Conservation (phyloP, 202 grass and related monocot species). For the Carex sylvatica region DNA sequence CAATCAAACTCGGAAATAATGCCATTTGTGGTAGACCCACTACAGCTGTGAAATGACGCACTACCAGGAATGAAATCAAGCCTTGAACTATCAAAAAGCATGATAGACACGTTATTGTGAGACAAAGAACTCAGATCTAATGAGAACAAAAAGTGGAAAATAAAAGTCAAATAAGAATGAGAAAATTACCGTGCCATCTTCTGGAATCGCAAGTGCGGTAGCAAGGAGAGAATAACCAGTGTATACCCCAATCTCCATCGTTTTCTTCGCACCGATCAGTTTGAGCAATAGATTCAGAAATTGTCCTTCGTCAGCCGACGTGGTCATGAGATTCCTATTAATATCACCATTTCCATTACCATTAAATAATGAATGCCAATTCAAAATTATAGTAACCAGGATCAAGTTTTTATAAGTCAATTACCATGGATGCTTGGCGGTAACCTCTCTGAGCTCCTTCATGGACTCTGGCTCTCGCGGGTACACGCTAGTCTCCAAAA, state of each 20-base stretch:
- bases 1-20: not conserved
- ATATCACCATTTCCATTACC: not conserved
- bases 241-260: slow-evolving; percentile 98
- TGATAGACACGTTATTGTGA: not conserved
- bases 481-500: slow-evolving; percentile 93
- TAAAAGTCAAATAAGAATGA: not conserved
- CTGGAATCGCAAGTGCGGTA: slow-evolving; percentile 87
- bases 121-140: slow-evolving; percentile 9
- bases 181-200: slow-evolving; percentile 64
- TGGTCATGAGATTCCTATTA: slow-evolving; percentile 80
- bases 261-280: slow-evolving; percentile 96
- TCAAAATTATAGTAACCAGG: not conserved
- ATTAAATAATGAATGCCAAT: not conserved
- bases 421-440: slow-evolving; percentile 76
- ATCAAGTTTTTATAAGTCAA: not conserved
- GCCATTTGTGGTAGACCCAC: not conserved
- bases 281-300: slow-evolving; percentile 93
- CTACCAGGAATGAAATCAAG: not conserved
- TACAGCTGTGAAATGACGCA: not conserved
- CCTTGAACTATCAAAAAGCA: not conserved
- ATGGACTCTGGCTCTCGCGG: slow-evolving; percentile 77
- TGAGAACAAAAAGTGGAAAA: not conserved
- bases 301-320: slow-evolving; percentile 84
- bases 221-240: slow-evolving; percentile 99
- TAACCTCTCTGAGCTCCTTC: slow-evolving; percentile 82